These are phyloP conservation scores for Trichophyton schoenleinii DNA, from an alignment of 2,329 filamentous ascomycete genomes.

Conservation along the genomic window DNA sequence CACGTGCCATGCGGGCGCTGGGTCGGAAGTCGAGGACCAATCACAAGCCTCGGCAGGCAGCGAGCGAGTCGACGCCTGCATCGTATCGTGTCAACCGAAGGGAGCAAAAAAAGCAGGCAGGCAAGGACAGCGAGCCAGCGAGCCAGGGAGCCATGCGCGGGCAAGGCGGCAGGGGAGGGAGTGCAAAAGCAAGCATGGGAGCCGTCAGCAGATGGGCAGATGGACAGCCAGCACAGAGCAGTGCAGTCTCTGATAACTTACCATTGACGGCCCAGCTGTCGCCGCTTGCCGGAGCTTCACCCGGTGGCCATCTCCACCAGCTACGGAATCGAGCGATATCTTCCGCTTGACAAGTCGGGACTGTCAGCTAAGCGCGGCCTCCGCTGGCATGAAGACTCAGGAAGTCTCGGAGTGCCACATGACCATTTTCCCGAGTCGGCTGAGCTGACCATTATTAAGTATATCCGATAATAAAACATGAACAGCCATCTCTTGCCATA, in stretches of 20 bases:
- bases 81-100: background rate
- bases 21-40: background rate
- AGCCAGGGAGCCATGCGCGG: background rate
- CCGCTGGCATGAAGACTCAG: too few relatives aligned
- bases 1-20: background rate
- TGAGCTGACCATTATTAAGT: too few relatives aligned
- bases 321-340: background rate
- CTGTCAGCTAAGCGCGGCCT: too few relatives aligned
- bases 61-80: background rate
- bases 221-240: too few relatives aligned
- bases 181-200: background rate
- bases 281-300: background rate
- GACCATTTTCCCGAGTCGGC: too few relatives aligned
- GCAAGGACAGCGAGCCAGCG: too few relatives aligned
- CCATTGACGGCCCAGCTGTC: too few relatives aligned
- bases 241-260: background rate
- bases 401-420: too few relatives aligned
- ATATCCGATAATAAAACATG: background rate
- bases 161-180: too few relatives aligned
- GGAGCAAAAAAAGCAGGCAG: background rate
- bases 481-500: conserved; percentile 4
- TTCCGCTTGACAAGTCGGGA: background rate
- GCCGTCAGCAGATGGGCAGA: background rate
- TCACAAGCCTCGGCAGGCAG: background rate
- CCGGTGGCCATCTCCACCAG: background rate